Base-by-base conservation (phyloP, 768 basidiomycete species). In the Podaxis mareebaensis region DNA sequence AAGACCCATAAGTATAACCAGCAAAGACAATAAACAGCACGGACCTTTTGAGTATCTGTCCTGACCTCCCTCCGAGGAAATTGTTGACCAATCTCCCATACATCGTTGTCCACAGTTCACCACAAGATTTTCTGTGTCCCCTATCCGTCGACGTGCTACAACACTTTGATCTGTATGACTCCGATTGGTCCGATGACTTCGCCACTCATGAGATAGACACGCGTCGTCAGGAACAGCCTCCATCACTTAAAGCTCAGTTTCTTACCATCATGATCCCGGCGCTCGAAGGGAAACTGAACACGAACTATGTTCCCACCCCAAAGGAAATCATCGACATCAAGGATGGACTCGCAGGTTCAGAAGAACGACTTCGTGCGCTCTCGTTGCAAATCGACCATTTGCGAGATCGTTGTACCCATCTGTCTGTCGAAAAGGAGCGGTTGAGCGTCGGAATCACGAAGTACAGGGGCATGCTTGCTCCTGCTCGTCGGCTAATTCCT, bases 401-500 rank as follows among this genome's bases (percentile, higher is more conserved):
- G 13, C 61, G 15, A 30, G 59, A 40, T 40, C 59, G 36, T 8
- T 26, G 33, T 26, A 26, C 17, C 6, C n/a, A 60, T 17, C 49
- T 60, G 2, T 60, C 48, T 24, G 22, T 38, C 22, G 49, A 52
- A n/a, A 40, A 52, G 49, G 36, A 60, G 49, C 59, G 17, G 33
- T 39, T 60, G 49, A 60, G 38, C 36, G 26, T 1, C 33, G 51
- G 38, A 26, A 52, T 52, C 15, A 26, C 33, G 8, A 52, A 40
- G 15, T 51, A 56, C 46, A 56, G 24, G n/a, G 48, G 46, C n/a
- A 28, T 63, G 13, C 33, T 63, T 15, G 54, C 69, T 11, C 70
- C 68, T 17, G 65, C 65, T 36, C 68, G 66, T 11, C 66, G 65
- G 4, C 30, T 70, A 15, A 61, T 67, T 26, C 48, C 55, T 42